A percentile compares a stretch with the other conserved stretches of the same genome.
phyloP scores from a whole-genome alignment of 2,329 filamentous ascomycete genomes.

The Fusarium avenaceum region DNA sequence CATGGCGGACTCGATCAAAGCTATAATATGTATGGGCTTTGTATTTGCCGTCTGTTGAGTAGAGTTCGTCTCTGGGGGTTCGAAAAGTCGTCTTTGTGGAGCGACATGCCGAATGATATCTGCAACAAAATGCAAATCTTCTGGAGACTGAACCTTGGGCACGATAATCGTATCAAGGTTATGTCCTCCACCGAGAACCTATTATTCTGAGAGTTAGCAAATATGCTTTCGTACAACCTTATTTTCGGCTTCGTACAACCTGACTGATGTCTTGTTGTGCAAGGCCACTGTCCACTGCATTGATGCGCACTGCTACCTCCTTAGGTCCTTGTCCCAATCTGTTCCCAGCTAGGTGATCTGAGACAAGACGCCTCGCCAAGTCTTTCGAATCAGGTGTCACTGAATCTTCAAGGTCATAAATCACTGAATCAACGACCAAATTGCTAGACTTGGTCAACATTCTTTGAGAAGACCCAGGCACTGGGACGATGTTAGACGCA shows the following conservation, averaged over 20 bases:
- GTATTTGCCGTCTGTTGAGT: too few relatives aligned
- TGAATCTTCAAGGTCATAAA: conserved; percentile 30
- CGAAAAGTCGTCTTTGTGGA: neutral
- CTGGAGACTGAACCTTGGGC: conserved; percentile 2
- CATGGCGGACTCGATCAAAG: conserved; percentile 3
- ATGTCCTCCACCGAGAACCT: neutral
- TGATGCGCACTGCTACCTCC: conserved; percentile 1
- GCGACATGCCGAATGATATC: neutral
- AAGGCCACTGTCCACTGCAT: neutral
- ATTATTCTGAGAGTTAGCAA: too few relatives aligned
- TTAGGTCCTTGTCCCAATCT: neutral
- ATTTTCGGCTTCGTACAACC: too few relatives aligned
- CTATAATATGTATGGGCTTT: neutral
- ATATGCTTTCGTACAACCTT: too few relatives aligned
- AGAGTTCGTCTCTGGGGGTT: too few relatives aligned
- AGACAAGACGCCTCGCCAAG: neutral
- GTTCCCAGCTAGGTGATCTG: neutral
- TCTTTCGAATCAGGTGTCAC: neutral
- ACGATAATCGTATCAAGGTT: conserved; percentile 3
- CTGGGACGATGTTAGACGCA: neutral
- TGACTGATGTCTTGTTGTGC: too few relatives aligned
- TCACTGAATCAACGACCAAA: conserved; percentile 8
- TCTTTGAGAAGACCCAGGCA: conserved; percentile 22
- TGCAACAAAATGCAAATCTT: conserved; percentile 1
- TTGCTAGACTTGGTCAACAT: conserved; percentile 16